phyloP scores from a whole-genome alignment of 2,329 filamentous ascomycete genomes.

The Penicillium griseofulvum region DNA sequence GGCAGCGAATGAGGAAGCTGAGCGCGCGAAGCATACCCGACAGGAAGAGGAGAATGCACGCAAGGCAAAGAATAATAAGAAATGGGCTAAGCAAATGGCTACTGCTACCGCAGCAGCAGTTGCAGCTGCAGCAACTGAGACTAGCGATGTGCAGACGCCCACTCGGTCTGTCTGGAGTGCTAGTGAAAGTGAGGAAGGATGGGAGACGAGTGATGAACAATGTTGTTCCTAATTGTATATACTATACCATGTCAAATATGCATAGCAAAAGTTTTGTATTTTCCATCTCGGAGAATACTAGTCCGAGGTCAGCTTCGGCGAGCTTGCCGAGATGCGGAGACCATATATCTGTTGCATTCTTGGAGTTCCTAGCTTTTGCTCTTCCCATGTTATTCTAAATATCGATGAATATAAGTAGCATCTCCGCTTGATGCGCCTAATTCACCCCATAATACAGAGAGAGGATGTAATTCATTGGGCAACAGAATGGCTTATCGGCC shows the following conservation, averaged over 20 bases:
- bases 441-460: not conserved
- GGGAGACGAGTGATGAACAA: constrained; percentile 31
- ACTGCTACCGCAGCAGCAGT: constrained; percentile 7
- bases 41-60: constrained; percentile 22
- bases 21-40: constrained; percentile 18
- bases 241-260: not conserved
- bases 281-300: not conserved
- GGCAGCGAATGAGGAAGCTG: constrained; percentile 26
- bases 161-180: constrained; percentile 32
- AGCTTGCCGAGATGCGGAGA: constrained; percentile 8
- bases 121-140: constrained; percentile 5
- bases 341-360: not conserved
- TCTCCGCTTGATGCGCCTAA: not conserved
- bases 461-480: not conserved
- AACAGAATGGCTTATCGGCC: not conserved
- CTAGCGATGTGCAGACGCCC: constrained; percentile 5
- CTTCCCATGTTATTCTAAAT: not conserved
- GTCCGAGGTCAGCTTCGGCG: not conserved
- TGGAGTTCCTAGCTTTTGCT: not conserved
- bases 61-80: constrained; percentile 25
- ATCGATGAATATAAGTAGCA: not conserved
- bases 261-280: not conserved
- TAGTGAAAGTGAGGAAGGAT: constrained; percentile 39
- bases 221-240: constrained; percentile 3
- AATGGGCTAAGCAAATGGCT: constrained; percentile 19